A percentile compares a stretch with the other conserved stretches of the same genome.
Evolutionary conservation across 768 basidiomycete genomes (phyloP).

Genomic region (Tylopilus vinaceipallidus): DNA sequence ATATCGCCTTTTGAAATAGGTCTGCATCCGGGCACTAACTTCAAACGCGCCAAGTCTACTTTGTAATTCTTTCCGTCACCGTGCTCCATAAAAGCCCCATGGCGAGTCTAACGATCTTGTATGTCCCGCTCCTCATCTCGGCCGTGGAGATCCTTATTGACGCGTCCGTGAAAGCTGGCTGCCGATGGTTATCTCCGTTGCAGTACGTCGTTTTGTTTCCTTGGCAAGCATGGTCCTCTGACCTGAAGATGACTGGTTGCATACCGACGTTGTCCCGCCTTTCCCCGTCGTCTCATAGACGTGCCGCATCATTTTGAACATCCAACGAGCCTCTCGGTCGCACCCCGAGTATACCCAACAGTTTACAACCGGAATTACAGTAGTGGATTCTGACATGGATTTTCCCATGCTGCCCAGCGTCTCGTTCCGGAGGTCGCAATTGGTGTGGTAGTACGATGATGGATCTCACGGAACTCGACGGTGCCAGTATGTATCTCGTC

Average conservation of each 20-base stretch:
- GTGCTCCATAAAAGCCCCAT: constrained; percentile 1
- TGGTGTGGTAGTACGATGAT: not conserved
- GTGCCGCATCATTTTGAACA: constrained; percentile 19
- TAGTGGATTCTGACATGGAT: constrained; percentile 11
- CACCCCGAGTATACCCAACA: not conserved
- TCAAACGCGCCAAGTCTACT: constrained; percentile 11
- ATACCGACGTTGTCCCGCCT: not conserved
- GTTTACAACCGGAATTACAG: constrained; percentile 20
- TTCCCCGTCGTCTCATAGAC: constrained; percentile 3
- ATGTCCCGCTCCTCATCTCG: not conserved
- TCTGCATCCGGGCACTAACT: not conserved
- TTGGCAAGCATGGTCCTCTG: too few relatives aligned
- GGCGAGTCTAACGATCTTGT: constrained; percentile 15
- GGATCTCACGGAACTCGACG: too few relatives aligned
- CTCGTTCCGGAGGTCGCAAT: not conserved
- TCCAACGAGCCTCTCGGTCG: constrained; percentile 5
- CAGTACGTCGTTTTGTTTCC: constrained; percentile 9
- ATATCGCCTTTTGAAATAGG: not conserved
- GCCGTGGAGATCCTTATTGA: not conserved
- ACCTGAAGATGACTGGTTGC: not conserved
- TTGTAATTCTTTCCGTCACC: constrained; percentile 1
- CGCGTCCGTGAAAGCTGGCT: constrained; percentile 13
- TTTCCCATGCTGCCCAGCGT: constrained; percentile 12
- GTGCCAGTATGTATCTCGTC: too few relatives aligned
- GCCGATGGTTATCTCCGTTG: constrained; percentile 15